Evolutionary conservation across 2,329 filamentous ascomycete species (phyloP).

Genomic region (Cordyceps tenuipes): DNA sequence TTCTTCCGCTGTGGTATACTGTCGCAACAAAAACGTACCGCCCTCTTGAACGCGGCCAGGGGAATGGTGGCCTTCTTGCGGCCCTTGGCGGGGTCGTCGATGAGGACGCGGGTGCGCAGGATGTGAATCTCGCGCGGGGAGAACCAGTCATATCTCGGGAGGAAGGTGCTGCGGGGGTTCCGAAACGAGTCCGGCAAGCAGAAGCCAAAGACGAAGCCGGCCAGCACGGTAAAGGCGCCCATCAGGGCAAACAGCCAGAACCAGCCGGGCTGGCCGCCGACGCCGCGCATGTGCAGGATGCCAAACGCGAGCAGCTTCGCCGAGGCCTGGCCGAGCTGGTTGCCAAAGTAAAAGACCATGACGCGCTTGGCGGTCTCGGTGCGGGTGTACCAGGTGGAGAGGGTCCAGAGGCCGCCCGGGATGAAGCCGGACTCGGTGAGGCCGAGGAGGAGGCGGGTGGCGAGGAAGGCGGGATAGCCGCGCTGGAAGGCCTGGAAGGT

Average conservation of each 20-base stretch:
- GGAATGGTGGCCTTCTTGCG: conserved; percentile 41
- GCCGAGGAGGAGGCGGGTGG: conserved; percentile 43
- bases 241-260: conserved; percentile 48
- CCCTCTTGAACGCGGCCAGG: conserved; percentile 34
- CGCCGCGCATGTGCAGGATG: conserved; percentile 41
- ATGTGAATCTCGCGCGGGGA: conserved; percentile 33
- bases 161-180: conserved; percentile 33
- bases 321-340: conserved; percentile 37
- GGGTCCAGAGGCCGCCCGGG: conserved; percentile 40
- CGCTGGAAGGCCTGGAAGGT: conserved; percentile 46
- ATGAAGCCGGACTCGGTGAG: conserved; percentile 48
- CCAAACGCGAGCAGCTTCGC: conserved; percentile 34
- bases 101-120: conserved; percentile 30
- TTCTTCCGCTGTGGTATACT: too few relatives aligned
- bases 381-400: conserved; percentile 48
- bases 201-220: conserved; percentile 33
- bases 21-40: too few relatives aligned
- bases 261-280: conserved; percentile 42
- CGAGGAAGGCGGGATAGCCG: conserved; percentile 38
- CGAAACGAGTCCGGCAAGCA: conserved; percentile 37
- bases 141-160: conserved; percentile 28
- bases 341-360: conserved; percentile 48
- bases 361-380: conserved; percentile 43
- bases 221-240: conserved; percentile 40
- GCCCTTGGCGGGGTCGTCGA: conserved; percentile 37